Percentiles rank a stretch among this genome's conserved stretches.
These are phyloP conservation scores for Meredithiella fracta DNA, from an alignment of 2,329 filamentous ascomycete genomes.

Conservation along the genomic window DNA sequence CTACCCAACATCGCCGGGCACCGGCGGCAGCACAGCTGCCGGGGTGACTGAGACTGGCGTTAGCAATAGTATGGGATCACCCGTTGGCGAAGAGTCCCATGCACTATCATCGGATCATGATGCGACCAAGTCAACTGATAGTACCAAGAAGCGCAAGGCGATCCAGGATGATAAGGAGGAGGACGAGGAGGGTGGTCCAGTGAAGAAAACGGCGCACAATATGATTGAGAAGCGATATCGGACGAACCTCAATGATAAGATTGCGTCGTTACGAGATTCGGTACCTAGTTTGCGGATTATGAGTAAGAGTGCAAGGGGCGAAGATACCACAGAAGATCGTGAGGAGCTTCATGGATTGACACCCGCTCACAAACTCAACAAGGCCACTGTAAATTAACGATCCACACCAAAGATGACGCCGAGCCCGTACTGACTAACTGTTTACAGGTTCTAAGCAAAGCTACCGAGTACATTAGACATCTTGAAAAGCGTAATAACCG, in stretches of 20 bases:
- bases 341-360: constrained; percentile 70
- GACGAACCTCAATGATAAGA: constrained; percentile 94
- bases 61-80: constrained; percentile 38
- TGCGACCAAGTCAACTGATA: constrained; percentile 28
- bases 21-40: constrained; percentile 38
- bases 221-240: constrained; percentile 97
- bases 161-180: constrained; percentile 28
- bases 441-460: constrained; percentile 62
- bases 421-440: background rate
- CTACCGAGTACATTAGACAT: constrained; percentile 89
- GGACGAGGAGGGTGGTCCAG: constrained; percentile 37
- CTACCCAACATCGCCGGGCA: constrained; percentile 28
- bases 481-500: constrained; percentile 79
- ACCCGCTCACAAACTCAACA: constrained; percentile 87
- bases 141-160: constrained; percentile 52
- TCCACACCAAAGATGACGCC: background rate
- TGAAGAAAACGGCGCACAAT: constrained; percentile 91
- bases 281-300: constrained; percentile 80
- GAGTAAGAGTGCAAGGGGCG: constrained; percentile 52
- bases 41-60: too few relatives aligned
- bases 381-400: constrained; percentile 52
- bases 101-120: constrained; percentile 38
- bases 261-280: constrained; percentile 77
- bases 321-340: constrained; percentile 55
- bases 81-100: constrained; percentile 30